phyloP scores from a whole-genome alignment of 495 filamentous ascomycete species.

The Trichocladium uniseriatum region DNA sequence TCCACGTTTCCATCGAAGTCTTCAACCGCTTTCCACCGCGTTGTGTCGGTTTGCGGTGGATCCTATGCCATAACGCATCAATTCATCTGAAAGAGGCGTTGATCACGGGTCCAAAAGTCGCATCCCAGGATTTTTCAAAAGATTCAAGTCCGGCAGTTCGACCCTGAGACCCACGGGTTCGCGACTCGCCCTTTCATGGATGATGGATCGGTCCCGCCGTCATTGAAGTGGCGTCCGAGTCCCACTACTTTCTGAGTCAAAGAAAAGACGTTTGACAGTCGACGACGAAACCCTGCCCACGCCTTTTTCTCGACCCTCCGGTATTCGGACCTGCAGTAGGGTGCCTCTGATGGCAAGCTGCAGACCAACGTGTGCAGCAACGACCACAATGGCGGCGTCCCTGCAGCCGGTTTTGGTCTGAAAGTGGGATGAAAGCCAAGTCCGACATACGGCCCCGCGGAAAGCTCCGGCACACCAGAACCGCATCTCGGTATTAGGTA shows the following conservation, averaged over 20 bases:
- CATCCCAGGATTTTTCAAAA: neutral
- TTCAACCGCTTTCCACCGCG: conserved; percentile 7
- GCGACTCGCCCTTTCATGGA: conserved; percentile 8
- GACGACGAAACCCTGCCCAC: neutral
- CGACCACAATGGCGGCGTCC: neutral
- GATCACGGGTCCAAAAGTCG: neutral
- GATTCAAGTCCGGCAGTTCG: too few species aligned
- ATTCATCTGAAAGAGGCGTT: neutral
- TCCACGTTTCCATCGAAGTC: neutral
- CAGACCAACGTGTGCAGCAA: neutral
- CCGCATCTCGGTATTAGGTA: neutral
- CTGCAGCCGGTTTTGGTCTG: neutral
- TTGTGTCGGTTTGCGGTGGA: conserved; percentile 13
- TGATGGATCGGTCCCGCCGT: too few species aligned
- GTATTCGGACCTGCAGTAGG: neutral
- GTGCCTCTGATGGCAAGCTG: neutral
- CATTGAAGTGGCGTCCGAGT: neutral
- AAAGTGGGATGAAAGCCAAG: neutral
- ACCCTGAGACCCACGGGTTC: conserved; percentile 5
- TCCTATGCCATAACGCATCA: conserved; percentile 2
- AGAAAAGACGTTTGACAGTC: neutral
- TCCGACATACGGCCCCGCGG: neutral
- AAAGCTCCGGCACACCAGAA: conserved; percentile 2
- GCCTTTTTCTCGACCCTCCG: too few species aligned
- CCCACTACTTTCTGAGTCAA: conserved; percentile 7